Evolutionary conservation across 495 filamentous ascomycete genomes (phyloP).

Genomic region (Trichoderma gamsii): DNA sequence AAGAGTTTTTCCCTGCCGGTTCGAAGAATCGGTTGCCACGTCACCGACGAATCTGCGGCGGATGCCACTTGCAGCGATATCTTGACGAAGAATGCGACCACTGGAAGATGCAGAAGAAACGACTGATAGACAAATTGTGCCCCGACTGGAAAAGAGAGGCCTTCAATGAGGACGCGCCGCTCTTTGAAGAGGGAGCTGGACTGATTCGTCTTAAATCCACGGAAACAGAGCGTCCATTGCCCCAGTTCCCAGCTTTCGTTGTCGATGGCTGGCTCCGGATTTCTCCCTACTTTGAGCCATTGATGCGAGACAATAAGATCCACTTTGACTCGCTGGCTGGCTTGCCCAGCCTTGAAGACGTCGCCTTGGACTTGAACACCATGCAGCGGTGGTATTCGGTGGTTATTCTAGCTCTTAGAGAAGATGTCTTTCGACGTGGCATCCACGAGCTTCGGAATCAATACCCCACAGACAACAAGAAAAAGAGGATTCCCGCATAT

Average conservation of each 20-base stretch:
- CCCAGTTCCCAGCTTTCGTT: background rate
- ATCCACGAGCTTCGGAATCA: background rate
- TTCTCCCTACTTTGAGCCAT: background rate
- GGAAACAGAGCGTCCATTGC: background rate
- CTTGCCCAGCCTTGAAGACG: slow-evolving; percentile 2
- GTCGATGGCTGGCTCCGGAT: background rate
- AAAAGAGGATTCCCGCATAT: background rate
- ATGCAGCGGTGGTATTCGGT: background rate
- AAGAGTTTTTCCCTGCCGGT: slow-evolving; percentile 1
- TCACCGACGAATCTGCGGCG: background rate
- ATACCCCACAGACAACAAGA: background rate
- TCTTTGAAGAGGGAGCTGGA: background rate
- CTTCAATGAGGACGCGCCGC: slow-evolving; percentile 9
- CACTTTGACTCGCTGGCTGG: background rate
- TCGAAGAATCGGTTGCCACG: background rate
- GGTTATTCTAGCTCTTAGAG: background rate
- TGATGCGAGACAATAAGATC: background rate
- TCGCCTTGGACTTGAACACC: background rate
- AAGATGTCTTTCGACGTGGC: background rate
- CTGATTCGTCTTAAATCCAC: slow-evolving; percentile 11
- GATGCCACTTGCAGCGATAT: background rate
- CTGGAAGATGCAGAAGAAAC: background rate
- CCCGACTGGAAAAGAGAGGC: background rate
- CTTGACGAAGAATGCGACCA: slow-evolving; percentile 8
- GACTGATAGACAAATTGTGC: background rate